These are phyloP conservation scores for Linnemannia elongata DNA, from an alignment of 192 early-diverging fungal genomes.

Conservation along the genomic window DNA sequence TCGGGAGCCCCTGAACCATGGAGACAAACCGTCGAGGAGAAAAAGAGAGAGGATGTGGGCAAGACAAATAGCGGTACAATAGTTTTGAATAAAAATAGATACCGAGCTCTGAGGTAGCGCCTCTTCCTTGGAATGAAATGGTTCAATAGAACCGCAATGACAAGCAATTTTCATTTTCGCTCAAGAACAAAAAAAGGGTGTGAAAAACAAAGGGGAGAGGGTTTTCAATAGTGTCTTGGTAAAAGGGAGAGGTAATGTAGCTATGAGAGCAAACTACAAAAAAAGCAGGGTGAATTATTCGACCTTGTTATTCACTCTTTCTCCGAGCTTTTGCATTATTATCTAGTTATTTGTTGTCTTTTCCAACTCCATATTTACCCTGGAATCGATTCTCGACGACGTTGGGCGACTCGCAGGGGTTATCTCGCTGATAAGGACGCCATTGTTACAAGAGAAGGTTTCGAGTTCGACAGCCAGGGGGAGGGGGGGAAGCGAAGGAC, in stretches of 20 bases:
- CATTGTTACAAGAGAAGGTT: not conserved
- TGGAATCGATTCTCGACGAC: not conserved
- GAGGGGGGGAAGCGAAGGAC: not conserved
- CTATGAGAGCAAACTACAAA: not conserved
- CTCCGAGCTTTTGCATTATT: not conserved
- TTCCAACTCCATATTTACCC: not conserved
- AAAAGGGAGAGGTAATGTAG: not conserved
- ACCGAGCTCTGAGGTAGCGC: not conserved
- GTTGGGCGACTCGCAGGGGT: not conserved
- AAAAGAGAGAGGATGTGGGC: no score
- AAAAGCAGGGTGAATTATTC: not conserved
- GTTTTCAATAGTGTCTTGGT: not conserved
- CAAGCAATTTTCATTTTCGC: not conserved
- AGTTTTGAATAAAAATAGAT: not conserved
- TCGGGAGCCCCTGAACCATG: no score
- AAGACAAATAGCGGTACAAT: not conserved
- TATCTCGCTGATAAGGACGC: not conserved
- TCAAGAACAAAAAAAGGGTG: not conserved
- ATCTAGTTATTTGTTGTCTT: no score
- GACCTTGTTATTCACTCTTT: not conserved
- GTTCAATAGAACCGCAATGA: not conserved
- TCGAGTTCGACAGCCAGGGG: not conserved
- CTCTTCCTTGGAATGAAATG: not conserved
- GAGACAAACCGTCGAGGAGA: no score
- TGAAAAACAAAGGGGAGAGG: not conserved